A percentile compares a stretch with the other conserved stretches of the same genome.
Conservation (phyloP, 2,329 filamentous ascomycete genomes). For the Sphaerostilbella broomeana region DNA sequence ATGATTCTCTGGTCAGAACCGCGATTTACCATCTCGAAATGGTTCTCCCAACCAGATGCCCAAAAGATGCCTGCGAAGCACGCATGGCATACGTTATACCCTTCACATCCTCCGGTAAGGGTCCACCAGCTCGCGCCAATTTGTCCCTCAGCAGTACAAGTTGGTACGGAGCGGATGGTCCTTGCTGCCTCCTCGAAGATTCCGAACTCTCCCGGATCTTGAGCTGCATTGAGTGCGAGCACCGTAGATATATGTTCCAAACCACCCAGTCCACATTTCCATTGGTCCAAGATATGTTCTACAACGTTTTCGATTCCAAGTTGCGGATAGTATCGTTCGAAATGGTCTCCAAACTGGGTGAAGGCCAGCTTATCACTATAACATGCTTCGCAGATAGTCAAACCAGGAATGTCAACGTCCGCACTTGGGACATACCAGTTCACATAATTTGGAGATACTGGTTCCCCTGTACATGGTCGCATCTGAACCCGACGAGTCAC, state of each 20-base stretch:
- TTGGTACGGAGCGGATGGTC: constrained; percentile 16
- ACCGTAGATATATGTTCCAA: constrained; percentile 17
- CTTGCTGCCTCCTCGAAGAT: constrained; percentile 22
- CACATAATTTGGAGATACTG: constrained; percentile 15
- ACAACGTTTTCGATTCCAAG: background rate
- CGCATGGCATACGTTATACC: constrained; percentile 27
- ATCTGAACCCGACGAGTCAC: constrained; percentile 19
- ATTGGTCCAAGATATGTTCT: too few species aligned
- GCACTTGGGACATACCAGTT: constrained; percentile 24
- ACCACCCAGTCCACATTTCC: constrained; percentile 21
- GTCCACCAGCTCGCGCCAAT: constrained; percentile 30
- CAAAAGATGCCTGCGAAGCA: constrained; percentile 27
- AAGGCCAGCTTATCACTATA: constrained; percentile 27
- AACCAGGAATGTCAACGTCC: constrained; percentile 15
- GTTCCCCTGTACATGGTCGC: constrained; percentile 23
- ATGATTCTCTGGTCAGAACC: constrained; percentile 17
- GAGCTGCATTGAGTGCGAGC: constrained; percentile 21
- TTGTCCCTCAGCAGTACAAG: constrained; percentile 24
- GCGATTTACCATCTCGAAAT: constrained; percentile 21
- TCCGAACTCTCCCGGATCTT: constrained; percentile 19
- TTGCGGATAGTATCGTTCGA: constrained; percentile 14
- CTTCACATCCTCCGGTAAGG: constrained; percentile 14
- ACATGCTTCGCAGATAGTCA: constrained; percentile 29
- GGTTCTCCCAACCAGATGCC: constrained; percentile 19
- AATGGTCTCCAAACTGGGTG: constrained; percentile 24